Evolutionary conservation across 116 monocot species (phyloP).

Genomic region (Dioscorea cayenensis): DNA sequence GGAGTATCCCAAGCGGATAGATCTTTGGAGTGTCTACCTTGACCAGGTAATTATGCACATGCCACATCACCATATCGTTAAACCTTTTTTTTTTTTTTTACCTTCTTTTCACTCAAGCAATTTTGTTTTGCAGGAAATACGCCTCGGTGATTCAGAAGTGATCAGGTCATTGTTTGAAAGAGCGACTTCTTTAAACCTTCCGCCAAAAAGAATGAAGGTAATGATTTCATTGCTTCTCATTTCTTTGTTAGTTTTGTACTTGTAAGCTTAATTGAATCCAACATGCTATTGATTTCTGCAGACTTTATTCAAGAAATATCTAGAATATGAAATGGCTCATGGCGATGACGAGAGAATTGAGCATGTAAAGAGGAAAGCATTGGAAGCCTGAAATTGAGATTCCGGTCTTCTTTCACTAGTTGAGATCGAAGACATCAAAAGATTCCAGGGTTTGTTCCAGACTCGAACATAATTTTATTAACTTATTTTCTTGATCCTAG

Average conservation of each 20-base stretch:
- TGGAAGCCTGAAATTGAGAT: constrained; percentile 21
- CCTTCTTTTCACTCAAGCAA: not conserved
- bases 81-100: not conserved
- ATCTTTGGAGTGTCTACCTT: constrained; percentile 86
- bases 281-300: constrained; percentile 11
- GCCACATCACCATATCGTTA: not conserved
- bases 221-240: not conserved
- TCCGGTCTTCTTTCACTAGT: no score
- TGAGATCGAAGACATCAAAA: no score
- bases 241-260: not conserved
- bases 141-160: constrained; percentile 58
- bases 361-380: constrained; percentile 66
- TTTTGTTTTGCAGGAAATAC: constrained; percentile 58
- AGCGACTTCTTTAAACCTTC: constrained; percentile 73
- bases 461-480: no score
- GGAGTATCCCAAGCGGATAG: constrained; percentile 85
- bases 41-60: constrained; percentile 57
- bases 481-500: no score
- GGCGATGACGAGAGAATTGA: constrained; percentile 61
- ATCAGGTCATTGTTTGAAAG: constrained; percentile 78
- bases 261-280: not conserved
- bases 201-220: constrained; percentile 90
- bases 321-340: constrained; percentile 58
- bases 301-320: constrained; percentile 86
- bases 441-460: no score